Conservation (phyloP, 441 rosid species). For the Brassica hybrid region DNA sequence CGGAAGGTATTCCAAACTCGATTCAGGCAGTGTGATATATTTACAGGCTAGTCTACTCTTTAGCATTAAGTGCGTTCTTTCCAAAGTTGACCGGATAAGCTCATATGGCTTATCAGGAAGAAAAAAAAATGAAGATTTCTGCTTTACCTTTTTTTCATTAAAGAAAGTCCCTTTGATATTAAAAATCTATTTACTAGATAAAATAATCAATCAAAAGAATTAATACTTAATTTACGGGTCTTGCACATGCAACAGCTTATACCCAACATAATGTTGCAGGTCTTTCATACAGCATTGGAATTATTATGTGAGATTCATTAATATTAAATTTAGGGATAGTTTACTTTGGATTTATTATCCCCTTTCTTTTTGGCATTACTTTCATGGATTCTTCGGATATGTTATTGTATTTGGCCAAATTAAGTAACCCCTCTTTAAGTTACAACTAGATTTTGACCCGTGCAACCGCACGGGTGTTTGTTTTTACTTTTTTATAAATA, state of each 20-base stretch:
- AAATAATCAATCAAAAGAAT: not conserved
- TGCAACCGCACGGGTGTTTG: no score
- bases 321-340: slow-evolving; percentile 1
- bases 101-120: no score
- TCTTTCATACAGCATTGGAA: slow-evolving; percentile 15
- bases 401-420: slow-evolving; percentile 17
- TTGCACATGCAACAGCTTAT: slow-evolving; percentile 34
- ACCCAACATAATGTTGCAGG: slow-evolving; percentile 24
- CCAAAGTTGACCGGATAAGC: no score
- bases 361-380: slow-evolving; percentile 20
- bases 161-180: not conserved
- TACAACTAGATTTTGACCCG: no score
- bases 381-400: slow-evolving; percentile 16
- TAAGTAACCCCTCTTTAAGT: slow-evolving; percentile 17
- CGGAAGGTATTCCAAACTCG: no score
- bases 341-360: not conserved
- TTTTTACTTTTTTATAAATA: no score
- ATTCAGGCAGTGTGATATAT: no score
- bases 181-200: not conserved
- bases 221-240: slow-evolving; percentile 12
- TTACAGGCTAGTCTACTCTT: no score
- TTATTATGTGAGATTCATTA: slow-evolving; percentile 7
- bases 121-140: no score
- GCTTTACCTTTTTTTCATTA: no score
- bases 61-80: no score